Base-by-base conservation (phyloP, 2,329 filamentous ascomycete species). In the Colletotrichum salicis region DNA sequence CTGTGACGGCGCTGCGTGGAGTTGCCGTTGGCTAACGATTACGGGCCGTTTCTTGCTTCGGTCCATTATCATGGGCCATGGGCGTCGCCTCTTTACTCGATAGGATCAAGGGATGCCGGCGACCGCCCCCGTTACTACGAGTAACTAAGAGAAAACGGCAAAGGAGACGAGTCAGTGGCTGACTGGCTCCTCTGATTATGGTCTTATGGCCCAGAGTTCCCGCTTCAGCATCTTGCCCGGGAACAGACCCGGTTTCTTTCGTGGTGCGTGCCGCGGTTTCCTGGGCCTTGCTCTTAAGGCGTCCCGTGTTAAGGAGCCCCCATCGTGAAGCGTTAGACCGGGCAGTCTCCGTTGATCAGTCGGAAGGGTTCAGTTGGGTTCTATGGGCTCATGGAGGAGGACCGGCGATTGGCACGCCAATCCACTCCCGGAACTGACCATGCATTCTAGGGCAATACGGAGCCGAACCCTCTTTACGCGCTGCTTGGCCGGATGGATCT, bases 21-120 rank as follows among this genome's bases (percentile, higher is more conserved):
- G 65, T 60, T 69, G 55, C 58, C 58, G 69, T 71, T 70, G 65
- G 55, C 65, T 69, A 69, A 71, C 33, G 59, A 69, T 71, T 71
- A 69, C 69, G 69, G 69, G 41, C 69, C 59, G 65, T 71, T 59
- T 71, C 55, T 63, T 64, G 65, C 45, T 64, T 35, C 59, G 65
- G 52, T 69, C 67, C 65, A 35, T 69, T 41, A 15, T 12, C 51
- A 29, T 55, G 55, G 52, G 19, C 54, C 59, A 57, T 62, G 52
- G 41, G 31, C 48, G 19, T n/a, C n/a, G 41, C 19, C 31, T 35
- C 33, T 15, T 19, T 27, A 27, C 29, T 62, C 45, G 8, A 31
- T 54, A 29, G 29, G 24, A 54, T 37, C 51, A 55, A 29, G 33
- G 33, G 31, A 55, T 54, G 31, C 61, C 58, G 37, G 51, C 57